phyloP scores from a whole-genome alignment of 1,284 basidiomycete genomes.

The Ustilago shanxiensis region DNA sequence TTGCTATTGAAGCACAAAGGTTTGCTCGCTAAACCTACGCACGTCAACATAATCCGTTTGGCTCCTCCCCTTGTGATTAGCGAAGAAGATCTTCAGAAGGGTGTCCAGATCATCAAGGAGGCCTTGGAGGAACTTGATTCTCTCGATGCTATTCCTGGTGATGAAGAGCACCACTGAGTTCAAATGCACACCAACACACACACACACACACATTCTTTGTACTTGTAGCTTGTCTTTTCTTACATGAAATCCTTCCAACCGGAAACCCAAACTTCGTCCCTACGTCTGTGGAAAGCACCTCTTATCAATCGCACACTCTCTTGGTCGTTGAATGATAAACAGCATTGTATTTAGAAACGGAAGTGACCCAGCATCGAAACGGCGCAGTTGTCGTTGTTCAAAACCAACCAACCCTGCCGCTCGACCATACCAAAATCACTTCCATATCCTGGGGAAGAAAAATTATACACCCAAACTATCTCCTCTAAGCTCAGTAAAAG shows the following conservation, averaged over 20 bases:
- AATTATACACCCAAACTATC: too few species aligned
- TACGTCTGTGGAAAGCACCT: too few species aligned
- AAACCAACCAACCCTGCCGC: too few species aligned
- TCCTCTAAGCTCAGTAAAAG: too few species aligned
- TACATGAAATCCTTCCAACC: neutral
- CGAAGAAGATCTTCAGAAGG: constrained; percentile 83
- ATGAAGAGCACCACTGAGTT: constrained; percentile 42
- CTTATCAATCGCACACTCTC: too few species aligned
- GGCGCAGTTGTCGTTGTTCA: too few species aligned
- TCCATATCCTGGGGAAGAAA: too few species aligned
- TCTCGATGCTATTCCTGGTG: constrained; percentile 64
- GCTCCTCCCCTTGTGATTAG: constrained; percentile 93
- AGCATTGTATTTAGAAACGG: too few species aligned
- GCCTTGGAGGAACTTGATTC: constrained; percentile 83
- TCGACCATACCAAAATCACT: too few species aligned
- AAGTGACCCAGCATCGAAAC: too few species aligned
- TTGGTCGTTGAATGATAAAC: too few species aligned
- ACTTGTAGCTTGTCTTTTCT: constrained; percentile 4
- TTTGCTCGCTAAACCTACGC: constrained; percentile 93
- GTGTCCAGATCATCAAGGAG: constrained; percentile 81
- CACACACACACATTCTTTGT: neutral
- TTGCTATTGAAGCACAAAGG: constrained; percentile 90
- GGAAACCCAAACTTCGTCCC: neutral
- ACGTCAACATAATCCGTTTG: constrained; percentile 95
- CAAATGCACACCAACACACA: too few species aligned